Base-by-base conservation (phyloP, 768 basidiomycete genomes). In the Auricularia cornea region DNA sequence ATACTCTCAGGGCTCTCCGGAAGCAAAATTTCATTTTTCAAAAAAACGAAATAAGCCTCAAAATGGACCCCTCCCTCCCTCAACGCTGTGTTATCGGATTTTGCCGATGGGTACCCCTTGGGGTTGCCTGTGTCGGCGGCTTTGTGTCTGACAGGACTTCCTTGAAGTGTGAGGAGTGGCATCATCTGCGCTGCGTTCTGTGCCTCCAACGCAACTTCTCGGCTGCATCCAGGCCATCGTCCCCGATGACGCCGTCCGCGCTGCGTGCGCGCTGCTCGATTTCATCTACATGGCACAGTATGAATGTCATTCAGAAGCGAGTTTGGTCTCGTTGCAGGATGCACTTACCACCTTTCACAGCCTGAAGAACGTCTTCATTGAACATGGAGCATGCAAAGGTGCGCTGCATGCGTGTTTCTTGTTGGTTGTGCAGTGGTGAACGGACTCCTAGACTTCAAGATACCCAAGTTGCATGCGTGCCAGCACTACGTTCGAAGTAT, bases 391-490 rank as follows among this genome's bases (percentile, higher is more conserved):
- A n/a, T n/a, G 66, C 76, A 3, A 72, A 72, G 1, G 70, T 75
- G n/a, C 71, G 73, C 0, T 14, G 30, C 23, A 59, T 30, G 59
- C 70, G 14, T 8, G 71, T 57, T 1, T 30, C 26, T n/a, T 28
- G 3, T 3, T n/a, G 51, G 8, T 52, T 79, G 66, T 2, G 79
- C 78, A 65, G 78, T 75, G 67, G 29, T 59, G 14, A 64, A 63
- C 38, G 20, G 20, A 16, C 56, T 63, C 30, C 79, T 79, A 67
- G 77, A 80, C 57, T 68, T 81, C 20, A n/a, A n/a, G n/a, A n/a
- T n/a, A n/a, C 78, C 78, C 1, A 81, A 81, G 63, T 63, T 81
- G 1, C 79, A 80, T 62, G 72, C 66, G n/a, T 64, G 72, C 2
- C 35, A 30, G 1, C 81, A 81, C 64, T 80, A 78, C 65, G 16